Conservation (phyloP, 495 filamentous ascomycete species). For the Oleoguttula mirabilis region DNA sequence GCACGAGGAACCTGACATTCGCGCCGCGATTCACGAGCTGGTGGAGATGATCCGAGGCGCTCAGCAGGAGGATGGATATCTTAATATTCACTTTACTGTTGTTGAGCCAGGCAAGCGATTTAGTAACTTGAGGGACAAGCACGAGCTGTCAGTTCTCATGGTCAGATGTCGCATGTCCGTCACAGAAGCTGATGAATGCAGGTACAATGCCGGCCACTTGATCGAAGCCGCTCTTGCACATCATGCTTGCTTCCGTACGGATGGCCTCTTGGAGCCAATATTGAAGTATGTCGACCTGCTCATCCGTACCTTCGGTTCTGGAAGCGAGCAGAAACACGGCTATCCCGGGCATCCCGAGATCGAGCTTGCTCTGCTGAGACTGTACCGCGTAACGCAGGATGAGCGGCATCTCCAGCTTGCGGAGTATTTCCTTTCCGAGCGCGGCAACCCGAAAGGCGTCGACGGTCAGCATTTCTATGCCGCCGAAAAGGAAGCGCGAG, state of each 20-base stretch:
- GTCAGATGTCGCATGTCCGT: neutral
- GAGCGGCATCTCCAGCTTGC: conserved; percentile 39
- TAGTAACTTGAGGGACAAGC: conserved; percentile 47
- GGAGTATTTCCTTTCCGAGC: conserved; percentile 43
- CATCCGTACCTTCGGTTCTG: conserved; percentile 36
- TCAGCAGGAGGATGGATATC: conserved; percentile 45
- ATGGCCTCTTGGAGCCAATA: conserved; percentile 39
- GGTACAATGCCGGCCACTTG: conserved; percentile 48
- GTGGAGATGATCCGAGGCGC: conserved; percentile 43
- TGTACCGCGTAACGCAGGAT: conserved; percentile 38
- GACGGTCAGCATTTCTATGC: conserved; percentile 40
- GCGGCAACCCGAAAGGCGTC: conserved; percentile 40
- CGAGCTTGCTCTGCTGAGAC: conserved; percentile 42
- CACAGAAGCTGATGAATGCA: conserved; percentile 13
- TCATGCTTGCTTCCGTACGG: conserved; percentile 38
- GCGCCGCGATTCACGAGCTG: conserved; percentile 41
- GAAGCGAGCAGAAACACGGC: conserved; percentile 38
- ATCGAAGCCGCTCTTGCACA: conserved; percentile 49
- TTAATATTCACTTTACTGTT: conserved; percentile 48
- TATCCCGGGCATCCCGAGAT: conserved; percentile 52
- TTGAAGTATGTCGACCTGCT: conserved; percentile 43
- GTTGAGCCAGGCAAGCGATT: conserved; percentile 41
- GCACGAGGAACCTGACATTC: conserved; percentile 35
- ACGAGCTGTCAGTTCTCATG: conserved; percentile 40
- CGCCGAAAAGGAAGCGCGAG: conserved; percentile 37